These are phyloP conservation scores for Sporisorium exsertum DNA, from an alignment of 1,284 basidiomycete genomes.

Conservation along the genomic window DNA sequence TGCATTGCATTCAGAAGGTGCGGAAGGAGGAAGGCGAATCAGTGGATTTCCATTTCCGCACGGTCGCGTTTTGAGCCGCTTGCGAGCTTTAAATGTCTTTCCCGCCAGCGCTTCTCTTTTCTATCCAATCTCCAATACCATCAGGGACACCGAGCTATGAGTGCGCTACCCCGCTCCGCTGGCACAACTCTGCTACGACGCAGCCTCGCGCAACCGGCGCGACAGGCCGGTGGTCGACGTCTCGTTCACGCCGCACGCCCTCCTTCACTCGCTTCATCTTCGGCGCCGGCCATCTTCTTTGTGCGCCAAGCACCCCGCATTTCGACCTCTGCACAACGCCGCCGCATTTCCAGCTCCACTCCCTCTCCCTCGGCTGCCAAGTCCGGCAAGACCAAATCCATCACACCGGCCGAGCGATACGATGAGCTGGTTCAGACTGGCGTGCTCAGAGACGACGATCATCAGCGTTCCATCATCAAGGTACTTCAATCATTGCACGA, in stretches of 20 bases:
- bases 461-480: slow-evolving; percentile 86
- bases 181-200: background rate
- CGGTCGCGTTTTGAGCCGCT: too few relatives aligned
- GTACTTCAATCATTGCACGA: slow-evolving; percentile 85
- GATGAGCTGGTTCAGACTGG: slow-evolving; percentile 80
- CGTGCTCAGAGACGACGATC: slow-evolving; percentile 79
- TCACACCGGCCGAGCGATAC: slow-evolving; percentile 78
- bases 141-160: slow-evolving; percentile 12
- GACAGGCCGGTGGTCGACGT: slow-evolving; percentile 26
- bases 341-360: slow-evolving; percentile 11
- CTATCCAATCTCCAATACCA: background rate
- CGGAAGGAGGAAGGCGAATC: slow-evolving; percentile 18
- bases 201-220: slow-evolving; percentile 18
- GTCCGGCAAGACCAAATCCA: slow-evolving; percentile 21
- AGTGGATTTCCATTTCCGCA: slow-evolving; percentile 13
- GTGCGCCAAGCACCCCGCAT: background rate
- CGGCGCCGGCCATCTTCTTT: background rate
- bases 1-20: slow-evolving; percentile 13
- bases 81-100: background rate
- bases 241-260: slow-evolving; percentile 9
- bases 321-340: background rate
- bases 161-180: slow-evolving; percentile 10
- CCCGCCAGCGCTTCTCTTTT: background rate
- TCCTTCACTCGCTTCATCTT: slow-evolving; percentile 8
- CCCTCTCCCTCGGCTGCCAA: slow-evolving; percentile 17